Conservation (phyloP, 2,329 filamentous ascomycete species). For the Mycosphaerelloides madeirae region DNA sequence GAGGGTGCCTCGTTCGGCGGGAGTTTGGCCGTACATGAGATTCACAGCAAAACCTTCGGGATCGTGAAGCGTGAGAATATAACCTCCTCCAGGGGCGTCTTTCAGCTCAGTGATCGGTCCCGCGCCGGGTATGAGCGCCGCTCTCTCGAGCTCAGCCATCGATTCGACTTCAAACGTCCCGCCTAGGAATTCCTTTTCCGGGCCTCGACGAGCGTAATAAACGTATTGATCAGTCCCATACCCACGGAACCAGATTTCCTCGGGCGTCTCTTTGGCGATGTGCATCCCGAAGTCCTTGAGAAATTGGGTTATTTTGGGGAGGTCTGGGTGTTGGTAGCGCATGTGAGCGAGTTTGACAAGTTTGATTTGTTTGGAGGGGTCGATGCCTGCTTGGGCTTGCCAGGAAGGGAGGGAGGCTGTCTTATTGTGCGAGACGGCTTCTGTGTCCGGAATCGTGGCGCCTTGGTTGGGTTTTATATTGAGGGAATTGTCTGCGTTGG, state of each 20-base stretch:
- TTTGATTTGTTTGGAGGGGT: slow-evolving; percentile 42
- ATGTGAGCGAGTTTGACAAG: slow-evolving; percentile 48
- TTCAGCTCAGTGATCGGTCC: slow-evolving; percentile 28
- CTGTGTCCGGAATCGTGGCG: slow-evolving; percentile 36
- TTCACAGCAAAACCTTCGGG: slow-evolving; percentile 40
- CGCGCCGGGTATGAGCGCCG: slow-evolving; percentile 22
- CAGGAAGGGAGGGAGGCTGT: slow-evolving; percentile 36
- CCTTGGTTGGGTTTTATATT: slow-evolving; percentile 37
- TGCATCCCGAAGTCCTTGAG: slow-evolving; percentile 43
- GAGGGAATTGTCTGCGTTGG: slow-evolving; percentile 15
- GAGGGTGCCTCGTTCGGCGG: slow-evolving; percentile 21
- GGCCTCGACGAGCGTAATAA: slow-evolving; percentile 39
- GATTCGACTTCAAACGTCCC: slow-evolving; percentile 42
- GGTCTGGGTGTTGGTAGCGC: slow-evolving; percentile 51
- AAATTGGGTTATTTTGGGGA: slow-evolving; percentile 46
- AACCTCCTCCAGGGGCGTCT: slow-evolving; percentile 39
- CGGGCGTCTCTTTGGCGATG: slow-evolving; percentile 35
- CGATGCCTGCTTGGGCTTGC: slow-evolving; percentile 40
- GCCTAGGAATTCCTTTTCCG: slow-evolving; percentile 39
- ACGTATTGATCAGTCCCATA: slow-evolving; percentile 43
- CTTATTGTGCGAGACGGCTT: slow-evolving; percentile 32
- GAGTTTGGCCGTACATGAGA: slow-evolving; percentile 37
- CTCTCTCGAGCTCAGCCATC: slow-evolving; percentile 41
- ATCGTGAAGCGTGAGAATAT: slow-evolving; percentile 35
- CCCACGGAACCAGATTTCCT: slow-evolving; percentile 40